phyloP scores from a whole-genome alignment of 2,329 filamentous ascomycete genomes.

The Harringtonia aguacate region DNA sequence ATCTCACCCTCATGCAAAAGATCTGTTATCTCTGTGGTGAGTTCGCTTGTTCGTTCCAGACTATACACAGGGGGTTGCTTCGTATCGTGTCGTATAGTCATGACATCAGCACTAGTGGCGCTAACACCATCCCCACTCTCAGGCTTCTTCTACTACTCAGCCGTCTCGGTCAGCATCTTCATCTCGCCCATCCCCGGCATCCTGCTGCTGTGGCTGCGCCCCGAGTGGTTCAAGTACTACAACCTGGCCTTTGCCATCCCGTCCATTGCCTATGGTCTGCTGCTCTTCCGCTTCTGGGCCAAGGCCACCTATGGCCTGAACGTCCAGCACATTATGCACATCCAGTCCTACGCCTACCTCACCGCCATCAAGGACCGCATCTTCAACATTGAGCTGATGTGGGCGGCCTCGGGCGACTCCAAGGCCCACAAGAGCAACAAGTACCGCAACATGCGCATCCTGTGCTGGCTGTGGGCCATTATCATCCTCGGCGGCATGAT shows the following conservation, averaged over 20 bases:
- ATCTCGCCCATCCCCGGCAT: conserved; percentile 5
- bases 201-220: conserved; percentile 3
- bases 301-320: conserved; percentile 4
- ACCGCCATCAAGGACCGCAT: conserved; percentile 6
- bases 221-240: conserved; percentile 5
- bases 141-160: conserved; percentile 6
- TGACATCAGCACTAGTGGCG: too few species aligned
- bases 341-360: conserved; percentile 5
- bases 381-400: conserved; percentile 6
- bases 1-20: conserved; percentile 5
- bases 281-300: conserved; percentile 4
- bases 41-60: not conserved
- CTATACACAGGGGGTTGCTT: too few species aligned
- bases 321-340: conserved; percentile 6
- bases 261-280: conserved; percentile 1
- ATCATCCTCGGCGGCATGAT: not conserved
- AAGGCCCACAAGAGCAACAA: conserved; percentile 7
- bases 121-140: too few species aligned
- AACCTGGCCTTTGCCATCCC: conserved; percentile 5
- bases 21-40: conserved; percentile 6
- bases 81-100: too few species aligned
- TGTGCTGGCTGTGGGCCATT: conserved; percentile 4
- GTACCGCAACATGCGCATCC: conserved; percentile 6
- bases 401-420: conserved; percentile 3
- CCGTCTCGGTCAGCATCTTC: conserved; percentile 4